Conservation (phyloP, 2,329 filamentous ascomycete genomes). For the Colletotrichum aenigma region DNA sequence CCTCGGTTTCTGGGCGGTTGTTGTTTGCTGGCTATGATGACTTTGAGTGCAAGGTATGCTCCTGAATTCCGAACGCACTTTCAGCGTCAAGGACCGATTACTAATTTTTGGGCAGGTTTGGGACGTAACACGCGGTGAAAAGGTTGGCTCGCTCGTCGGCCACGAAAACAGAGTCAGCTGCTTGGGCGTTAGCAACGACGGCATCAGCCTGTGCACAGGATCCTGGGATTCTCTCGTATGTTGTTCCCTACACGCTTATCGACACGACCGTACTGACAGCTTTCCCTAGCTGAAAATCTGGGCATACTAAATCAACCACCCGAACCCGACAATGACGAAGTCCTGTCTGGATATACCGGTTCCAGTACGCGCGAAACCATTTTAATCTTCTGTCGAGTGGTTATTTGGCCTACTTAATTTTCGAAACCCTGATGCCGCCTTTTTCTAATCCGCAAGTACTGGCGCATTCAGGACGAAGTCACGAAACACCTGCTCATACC, state of each 20-base stretch:
- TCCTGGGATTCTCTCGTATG: slow-evolving; percentile 99
- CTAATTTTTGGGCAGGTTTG: slow-evolving; percentile 72
- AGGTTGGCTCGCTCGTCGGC: slow-evolving; percentile 93
- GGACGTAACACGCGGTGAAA: slow-evolving; percentile 96
- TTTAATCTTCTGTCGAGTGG: slow-evolving; percentile 22
- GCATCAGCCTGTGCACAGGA: slow-evolving; percentile 98
- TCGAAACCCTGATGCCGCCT: slow-evolving; percentile 18
- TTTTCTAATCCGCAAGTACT: slow-evolving; percentile 23
- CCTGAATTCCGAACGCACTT: background rate
- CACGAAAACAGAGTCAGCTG: slow-evolving; percentile 99
- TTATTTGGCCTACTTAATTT: slow-evolving; percentile 22
- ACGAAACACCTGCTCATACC: slow-evolving; percentile 23
- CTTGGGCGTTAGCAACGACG: slow-evolving; percentile 97
- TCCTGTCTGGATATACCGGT: slow-evolving; percentile 22
- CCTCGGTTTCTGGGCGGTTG: slow-evolving; percentile 93
- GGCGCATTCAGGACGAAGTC: slow-evolving; percentile 23
- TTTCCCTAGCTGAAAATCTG: slow-evolving; percentile 78
- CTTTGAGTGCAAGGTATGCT: slow-evolving; percentile 96
- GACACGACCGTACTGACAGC: slow-evolving; percentile 44
- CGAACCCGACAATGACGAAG: slow-evolving; percentile 8
- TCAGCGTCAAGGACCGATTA: background rate
- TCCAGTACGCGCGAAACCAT: slow-evolving; percentile 23
- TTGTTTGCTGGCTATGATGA: slow-evolving; percentile 98
- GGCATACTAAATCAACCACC: slow-evolving; percentile 66
- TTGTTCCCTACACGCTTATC: slow-evolving; percentile 47